Conservation (phyloP, 345 rosid genomes). For the Gynandropsis gynandra region DNA sequence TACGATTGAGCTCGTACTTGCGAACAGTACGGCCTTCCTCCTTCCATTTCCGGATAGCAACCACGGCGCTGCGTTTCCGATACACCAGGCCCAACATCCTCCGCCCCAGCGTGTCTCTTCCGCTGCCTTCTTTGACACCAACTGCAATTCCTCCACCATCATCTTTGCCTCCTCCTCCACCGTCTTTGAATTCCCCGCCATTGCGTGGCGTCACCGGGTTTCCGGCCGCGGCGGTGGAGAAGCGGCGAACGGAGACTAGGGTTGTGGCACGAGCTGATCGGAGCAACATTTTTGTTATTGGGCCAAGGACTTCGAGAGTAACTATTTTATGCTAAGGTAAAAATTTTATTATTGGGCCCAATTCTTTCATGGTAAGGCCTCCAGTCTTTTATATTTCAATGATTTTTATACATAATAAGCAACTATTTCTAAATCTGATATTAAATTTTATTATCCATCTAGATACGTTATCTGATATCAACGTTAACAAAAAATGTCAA, state of each 20-base stretch:
- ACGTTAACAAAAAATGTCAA: too few relatives aligned
- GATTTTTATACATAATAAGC: too few relatives aligned
- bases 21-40: slow-evolving; percentile 63
- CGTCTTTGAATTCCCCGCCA: slow-evolving; percentile 9
- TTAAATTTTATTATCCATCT: too few relatives aligned
- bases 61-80: slow-evolving; percentile 75
- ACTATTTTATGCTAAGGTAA: too few relatives aligned
- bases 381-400: too few relatives aligned
- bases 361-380: too few relatives aligned
- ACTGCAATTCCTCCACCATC: too few relatives aligned
- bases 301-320: background rate
- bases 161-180: background rate
- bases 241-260: slow-evolving; percentile 32
- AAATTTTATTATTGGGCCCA: too few relatives aligned
- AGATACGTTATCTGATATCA: too few relatives aligned
- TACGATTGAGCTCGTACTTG: slow-evolving; percentile 76
- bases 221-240: slow-evolving; percentile 30
- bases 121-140: too few relatives aligned
- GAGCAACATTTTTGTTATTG: slow-evolving; percentile 25
- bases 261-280: slow-evolving; percentile 33
- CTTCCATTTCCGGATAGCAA: slow-evolving; percentile 57
- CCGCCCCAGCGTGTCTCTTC: slow-evolving; percentile 56
- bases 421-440: too few relatives aligned
- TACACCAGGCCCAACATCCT: slow-evolving; percentile 61
- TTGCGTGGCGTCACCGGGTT: slow-evolving; percentile 9